Percentiles rank a stretch among this genome's conserved stretches.
phyloP scores from a whole-genome alignment of 495 filamentous ascomycete species.

The Pyrenula aspistea region DNA sequence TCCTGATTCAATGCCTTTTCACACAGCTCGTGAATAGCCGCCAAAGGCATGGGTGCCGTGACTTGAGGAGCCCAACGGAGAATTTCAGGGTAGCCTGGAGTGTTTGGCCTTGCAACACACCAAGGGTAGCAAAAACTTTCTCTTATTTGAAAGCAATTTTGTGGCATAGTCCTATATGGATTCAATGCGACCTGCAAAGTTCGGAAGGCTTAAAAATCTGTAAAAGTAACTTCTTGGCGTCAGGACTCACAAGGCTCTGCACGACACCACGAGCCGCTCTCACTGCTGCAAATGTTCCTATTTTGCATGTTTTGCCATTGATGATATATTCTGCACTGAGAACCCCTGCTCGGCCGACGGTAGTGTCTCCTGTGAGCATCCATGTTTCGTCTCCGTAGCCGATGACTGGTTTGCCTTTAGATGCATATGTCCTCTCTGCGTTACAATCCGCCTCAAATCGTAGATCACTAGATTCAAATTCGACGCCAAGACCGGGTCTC shows the following conservation, averaged over 20 bases:
- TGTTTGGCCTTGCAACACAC: not conserved
- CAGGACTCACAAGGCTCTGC: constrained; percentile 7
- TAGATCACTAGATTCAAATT: not conserved
- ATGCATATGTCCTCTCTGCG: not conserved
- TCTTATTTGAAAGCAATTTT: not conserved
- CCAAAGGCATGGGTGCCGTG: constrained; percentile 11
- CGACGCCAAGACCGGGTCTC: not conserved
- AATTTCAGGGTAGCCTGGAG: not conserved
- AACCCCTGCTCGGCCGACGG: not conserved
- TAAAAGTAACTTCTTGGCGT: not conserved
- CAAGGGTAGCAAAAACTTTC: not conserved
- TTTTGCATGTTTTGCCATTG: constrained; percentile 7
- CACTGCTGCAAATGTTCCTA: constrained; percentile 4
- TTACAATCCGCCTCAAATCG: not conserved
- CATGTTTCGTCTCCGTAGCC: constrained; percentile 3
- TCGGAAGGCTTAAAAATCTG: not conserved
- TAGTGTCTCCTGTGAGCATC: constrained; percentile 8
- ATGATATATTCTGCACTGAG: constrained; percentile 11
- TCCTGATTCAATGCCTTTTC: not conserved
- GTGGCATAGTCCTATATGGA: not conserved
- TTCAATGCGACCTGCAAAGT: not conserved
- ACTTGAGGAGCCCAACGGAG: constrained; percentile 4
- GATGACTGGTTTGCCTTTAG: constrained; percentile 3
- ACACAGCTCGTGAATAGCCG: constrained; percentile 10
- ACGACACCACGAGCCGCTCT: constrained; percentile 4